Percentiles rank a stretch among this genome's conserved stretches.
phyloP scores from a whole-genome alignment of 768 basidiomycete species.

The Plicaturopsis crispa region DNA sequence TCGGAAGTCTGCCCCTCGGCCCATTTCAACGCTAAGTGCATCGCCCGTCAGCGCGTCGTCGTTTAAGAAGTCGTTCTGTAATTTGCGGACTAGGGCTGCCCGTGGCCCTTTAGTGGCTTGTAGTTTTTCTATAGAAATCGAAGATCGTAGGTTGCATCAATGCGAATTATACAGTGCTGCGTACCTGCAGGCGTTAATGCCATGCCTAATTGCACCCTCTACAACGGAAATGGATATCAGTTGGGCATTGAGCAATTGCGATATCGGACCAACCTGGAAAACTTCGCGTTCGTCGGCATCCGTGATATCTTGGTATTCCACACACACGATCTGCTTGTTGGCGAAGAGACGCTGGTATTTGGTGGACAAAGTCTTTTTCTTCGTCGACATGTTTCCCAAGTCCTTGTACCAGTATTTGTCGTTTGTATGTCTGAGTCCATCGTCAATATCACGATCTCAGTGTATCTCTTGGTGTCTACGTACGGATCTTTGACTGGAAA shows the following conservation, averaged over 20 bases:
- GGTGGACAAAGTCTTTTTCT: slow-evolving; percentile 36
- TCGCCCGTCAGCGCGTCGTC: slow-evolving; percentile 28
- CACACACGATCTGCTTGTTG: slow-evolving; percentile 73
- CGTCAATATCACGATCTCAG: slow-evolving; percentile 1
- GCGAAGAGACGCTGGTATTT: slow-evolving; percentile 52
- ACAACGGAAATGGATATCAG: slow-evolving; percentile 2
- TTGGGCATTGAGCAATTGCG: not conserved
- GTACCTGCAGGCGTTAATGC: slow-evolving; percentile 64
- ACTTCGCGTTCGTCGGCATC: slow-evolving; percentile 59
- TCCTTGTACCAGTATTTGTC: slow-evolving; percentile 49
- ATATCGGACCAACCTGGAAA: slow-evolving; percentile 48
- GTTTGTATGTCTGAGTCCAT: slow-evolving; percentile 24
- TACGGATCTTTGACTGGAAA: slow-evolving; percentile 38
- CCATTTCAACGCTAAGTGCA: slow-evolving; percentile 41
- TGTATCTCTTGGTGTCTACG: slow-evolving; percentile 12
- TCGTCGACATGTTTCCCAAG: slow-evolving; percentile 6
- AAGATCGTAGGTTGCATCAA: slow-evolving; percentile 3
- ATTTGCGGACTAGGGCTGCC: slow-evolving; percentile 48
- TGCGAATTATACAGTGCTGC: slow-evolving; percentile 2
- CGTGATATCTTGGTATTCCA: slow-evolving; percentile 62
- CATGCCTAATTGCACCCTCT: slow-evolving; percentile 77
- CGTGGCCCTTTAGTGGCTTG: slow-evolving; percentile 57
- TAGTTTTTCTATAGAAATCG: slow-evolving; percentile 44
- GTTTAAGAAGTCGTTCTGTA: slow-evolving; percentile 40
- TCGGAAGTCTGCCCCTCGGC: slow-evolving; percentile 49